A percentile compares a stretch with the other conserved stretches of the same genome.
These are phyloP conservation scores for Cryptococcus sp. DNA, from an alignment of 1,284 basidiomycete species.

Conservation along the genomic window DNA sequence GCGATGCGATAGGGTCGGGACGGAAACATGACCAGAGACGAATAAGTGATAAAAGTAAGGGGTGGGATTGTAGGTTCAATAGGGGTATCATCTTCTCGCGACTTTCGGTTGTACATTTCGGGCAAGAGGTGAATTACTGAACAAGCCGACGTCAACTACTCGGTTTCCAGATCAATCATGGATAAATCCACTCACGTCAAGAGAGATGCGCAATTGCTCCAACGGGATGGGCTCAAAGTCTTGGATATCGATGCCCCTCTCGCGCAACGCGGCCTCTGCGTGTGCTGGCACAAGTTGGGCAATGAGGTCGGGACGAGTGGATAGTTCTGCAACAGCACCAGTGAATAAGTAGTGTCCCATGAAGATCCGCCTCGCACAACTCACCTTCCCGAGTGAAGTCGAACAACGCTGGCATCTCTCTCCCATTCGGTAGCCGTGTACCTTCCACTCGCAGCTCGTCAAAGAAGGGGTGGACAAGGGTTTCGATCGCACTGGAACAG, in stretches of 20 bases:
- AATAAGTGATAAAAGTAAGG: too few species aligned
- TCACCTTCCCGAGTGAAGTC: slow-evolving; percentile 94
- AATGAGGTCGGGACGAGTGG: slow-evolving; percentile 91
- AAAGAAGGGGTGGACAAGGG: slow-evolving; percentile 95
- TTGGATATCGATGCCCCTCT: slow-evolving; percentile 83
- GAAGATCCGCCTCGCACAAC: slow-evolving; percentile 41
- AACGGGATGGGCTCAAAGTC: slow-evolving; percentile 92
- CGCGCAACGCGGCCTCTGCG: slow-evolving; percentile 83
- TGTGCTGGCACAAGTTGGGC: slow-evolving; percentile 85
- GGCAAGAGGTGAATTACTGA: too few species aligned
- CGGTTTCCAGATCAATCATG: too few species aligned
- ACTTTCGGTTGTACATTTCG: too few species aligned
- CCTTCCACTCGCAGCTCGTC: slow-evolving; percentile 90
- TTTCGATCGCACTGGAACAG: slow-evolving; percentile 69
- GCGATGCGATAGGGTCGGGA: too few species aligned
- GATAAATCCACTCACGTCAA: slow-evolving; percentile 61
- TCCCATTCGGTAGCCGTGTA: slow-evolving; percentile 92
- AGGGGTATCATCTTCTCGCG: too few species aligned
- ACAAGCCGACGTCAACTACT: too few species aligned
- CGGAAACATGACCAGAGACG: too few species aligned
- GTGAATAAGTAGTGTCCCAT: neutral
- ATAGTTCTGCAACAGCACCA: slow-evolving; percentile 68
- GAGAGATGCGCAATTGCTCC: slow-evolving; percentile 84
- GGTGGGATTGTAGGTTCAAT: too few species aligned
- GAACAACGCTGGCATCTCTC: slow-evolving; percentile 91